These are phyloP conservation scores for Cystobasidiaceae sp. DNA, from an alignment of 1,284 basidiomycete genomes.

Conservation along the genomic window DNA sequence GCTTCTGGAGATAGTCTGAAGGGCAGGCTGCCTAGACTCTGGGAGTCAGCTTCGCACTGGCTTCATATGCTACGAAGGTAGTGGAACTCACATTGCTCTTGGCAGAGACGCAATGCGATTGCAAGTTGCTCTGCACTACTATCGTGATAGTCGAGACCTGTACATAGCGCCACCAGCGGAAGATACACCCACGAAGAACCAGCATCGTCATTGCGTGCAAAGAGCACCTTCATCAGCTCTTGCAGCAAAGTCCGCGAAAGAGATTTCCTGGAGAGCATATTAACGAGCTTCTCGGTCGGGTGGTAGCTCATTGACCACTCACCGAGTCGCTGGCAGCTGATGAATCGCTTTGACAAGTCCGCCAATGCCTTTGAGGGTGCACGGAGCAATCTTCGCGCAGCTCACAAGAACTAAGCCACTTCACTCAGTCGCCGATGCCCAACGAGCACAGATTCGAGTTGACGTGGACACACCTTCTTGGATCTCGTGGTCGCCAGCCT, in stretches of 20 bases:
- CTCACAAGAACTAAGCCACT: background rate
- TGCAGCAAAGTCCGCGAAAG: background rate
- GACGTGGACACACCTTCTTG: background rate
- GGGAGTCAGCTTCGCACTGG: too few relatives aligned
- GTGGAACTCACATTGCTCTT: too few relatives aligned
- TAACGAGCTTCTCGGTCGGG: too few relatives aligned
- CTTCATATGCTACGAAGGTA: background rate
- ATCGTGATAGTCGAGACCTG: background rate
- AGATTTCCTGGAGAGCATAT: background rate
- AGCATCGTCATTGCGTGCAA: background rate
- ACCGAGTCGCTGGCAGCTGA: background rate
- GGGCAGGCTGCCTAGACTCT: background rate
- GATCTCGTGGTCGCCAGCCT: background rate
- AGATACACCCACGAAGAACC: slow-evolving; percentile 6
- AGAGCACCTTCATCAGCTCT: background rate
- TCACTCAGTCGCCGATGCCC: too few relatives aligned
- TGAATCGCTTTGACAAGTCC: slow-evolving; percentile 11
- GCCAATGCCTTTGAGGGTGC: background rate
- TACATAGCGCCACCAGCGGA: slow-evolving; percentile 3
- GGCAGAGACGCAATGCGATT: too few relatives aligned
- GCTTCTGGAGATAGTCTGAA: background rate
- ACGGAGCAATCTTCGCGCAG: background rate
- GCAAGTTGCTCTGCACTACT: background rate
- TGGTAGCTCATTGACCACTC: too few relatives aligned
- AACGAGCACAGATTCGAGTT: background rate